Evolutionary conservation across 163 green algal genomes (phyloP).

Genomic region (Trebouxia gelatinosa): DNA sequence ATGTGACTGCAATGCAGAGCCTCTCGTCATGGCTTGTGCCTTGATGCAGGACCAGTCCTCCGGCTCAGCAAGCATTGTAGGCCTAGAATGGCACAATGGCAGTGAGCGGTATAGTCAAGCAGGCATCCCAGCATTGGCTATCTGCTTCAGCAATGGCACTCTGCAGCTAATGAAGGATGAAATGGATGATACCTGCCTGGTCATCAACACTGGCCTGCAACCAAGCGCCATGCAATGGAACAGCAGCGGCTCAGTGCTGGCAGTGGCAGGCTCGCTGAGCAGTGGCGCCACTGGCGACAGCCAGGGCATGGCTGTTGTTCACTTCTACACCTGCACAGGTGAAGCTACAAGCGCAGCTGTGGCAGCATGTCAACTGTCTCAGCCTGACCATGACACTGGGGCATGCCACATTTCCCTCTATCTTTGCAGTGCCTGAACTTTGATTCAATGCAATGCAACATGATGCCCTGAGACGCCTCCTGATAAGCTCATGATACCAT

Average conservation of each 20-base stretch:
- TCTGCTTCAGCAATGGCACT: conserved; percentile 73
- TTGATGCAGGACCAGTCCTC: conserved; percentile 31
- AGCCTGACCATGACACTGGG: too few relatives aligned
- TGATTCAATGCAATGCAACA: too few relatives aligned
- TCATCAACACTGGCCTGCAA: conserved; percentile 76
- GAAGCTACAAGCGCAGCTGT: too few relatives aligned
- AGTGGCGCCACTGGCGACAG: too few relatives aligned
- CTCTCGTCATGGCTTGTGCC: background rate
- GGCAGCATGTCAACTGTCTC: too few relatives aligned
- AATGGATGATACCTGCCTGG: conserved; percentile 63
- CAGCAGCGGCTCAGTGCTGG: background rate
- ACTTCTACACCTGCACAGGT: too few relatives aligned
- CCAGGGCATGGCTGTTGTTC: too few relatives aligned
- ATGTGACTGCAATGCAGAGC: too few relatives aligned
- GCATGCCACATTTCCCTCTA: too few relatives aligned
- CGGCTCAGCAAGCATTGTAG: conserved; percentile 45
- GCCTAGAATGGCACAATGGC: conserved; percentile 74
- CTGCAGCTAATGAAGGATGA: conserved; percentile 71
- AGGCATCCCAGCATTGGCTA: conserved; percentile 64
- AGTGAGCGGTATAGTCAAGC: conserved; percentile 58
- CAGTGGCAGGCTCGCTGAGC: background rate
- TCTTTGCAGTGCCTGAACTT: too few relatives aligned
- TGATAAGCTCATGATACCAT: too few relatives aligned
- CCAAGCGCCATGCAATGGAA: conserved; percentile 44
- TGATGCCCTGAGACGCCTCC: too few relatives aligned